These are phyloP conservation scores for Sanghuangporus baumii DNA, from an alignment of 1,284 basidiomycete genomes.

Conservation along the genomic window DNA sequence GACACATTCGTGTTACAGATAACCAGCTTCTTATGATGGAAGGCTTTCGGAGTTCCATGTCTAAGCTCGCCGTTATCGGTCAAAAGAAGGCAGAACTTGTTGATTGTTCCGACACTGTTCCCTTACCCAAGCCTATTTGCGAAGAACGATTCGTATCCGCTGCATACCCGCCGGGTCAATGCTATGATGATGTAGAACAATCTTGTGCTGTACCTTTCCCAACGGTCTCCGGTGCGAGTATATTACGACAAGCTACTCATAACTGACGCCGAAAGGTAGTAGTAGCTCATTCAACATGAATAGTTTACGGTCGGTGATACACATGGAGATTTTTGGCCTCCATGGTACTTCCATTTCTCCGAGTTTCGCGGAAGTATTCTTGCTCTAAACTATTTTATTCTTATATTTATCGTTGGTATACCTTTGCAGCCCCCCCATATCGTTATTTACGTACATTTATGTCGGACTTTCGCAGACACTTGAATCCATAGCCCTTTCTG, in stretches of 20 bases:
- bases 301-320: too few species aligned
- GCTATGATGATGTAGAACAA: slow-evolving; percentile 10
- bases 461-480: too few species aligned
- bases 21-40: slow-evolving; percentile 14
- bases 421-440: too few species aligned
- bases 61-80: slow-evolving; percentile 29
- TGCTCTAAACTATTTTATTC: too few species aligned
- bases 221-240: slow-evolving; percentile 6
- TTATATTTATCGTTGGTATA: too few species aligned
- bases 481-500: not conserved
- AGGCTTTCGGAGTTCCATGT: slow-evolving; percentile 20
- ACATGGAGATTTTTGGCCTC: too few species aligned
- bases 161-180: slow-evolving; percentile 14
- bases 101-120: slow-evolving; percentile 19
- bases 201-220: slow-evolving; percentile 14
- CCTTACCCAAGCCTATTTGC: slow-evolving; percentile 4
- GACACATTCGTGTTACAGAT: not conserved
- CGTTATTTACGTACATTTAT: too few species aligned
- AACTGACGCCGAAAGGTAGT: too few species aligned
- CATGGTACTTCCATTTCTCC: too few species aligned
- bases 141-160: not conserved
- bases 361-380: too few species aligned
- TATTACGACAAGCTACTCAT: too few species aligned
- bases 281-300: too few species aligned
- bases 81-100: slow-evolving; percentile 20